phyloP scores from a whole-genome alignment of 2,329 filamentous ascomycete genomes.

The Hypomyces rosellus region DNA sequence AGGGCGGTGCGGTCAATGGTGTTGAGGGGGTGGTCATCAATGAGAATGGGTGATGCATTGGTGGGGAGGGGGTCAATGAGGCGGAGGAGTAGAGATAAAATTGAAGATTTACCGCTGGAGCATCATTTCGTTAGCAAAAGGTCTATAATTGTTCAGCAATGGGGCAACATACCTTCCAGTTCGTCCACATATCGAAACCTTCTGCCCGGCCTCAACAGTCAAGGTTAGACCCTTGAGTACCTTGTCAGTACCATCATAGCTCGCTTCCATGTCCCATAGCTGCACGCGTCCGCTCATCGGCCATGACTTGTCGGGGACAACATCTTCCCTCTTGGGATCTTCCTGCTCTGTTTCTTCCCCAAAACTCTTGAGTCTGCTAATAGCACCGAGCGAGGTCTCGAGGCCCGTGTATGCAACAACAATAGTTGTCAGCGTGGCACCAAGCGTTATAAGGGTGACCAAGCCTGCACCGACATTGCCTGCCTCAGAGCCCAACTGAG shows the following conservation, averaged over 20 bases:
- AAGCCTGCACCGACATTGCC: neutral
- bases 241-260: conserved; percentile 13
- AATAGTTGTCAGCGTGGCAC: neutral
- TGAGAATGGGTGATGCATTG: conserved; percentile 11
- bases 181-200: conserved; percentile 19
- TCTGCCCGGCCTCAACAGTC: neutral
- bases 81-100: conserved; percentile 29
- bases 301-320: conserved; percentile 16
- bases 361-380: conserved; percentile 16
- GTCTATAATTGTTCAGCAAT: too few species aligned
- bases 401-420: conserved; percentile 5
- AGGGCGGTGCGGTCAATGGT: conserved; percentile 34
- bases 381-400: conserved; percentile 11
- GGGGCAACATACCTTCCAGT: conserved; percentile 20
- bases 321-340: neutral
- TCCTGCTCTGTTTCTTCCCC: conserved; percentile 9
- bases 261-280: conserved; percentile 21
- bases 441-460: neutral
- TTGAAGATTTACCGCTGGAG: conserved; percentile 33
- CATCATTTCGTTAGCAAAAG: too few species aligned
- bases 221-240: neutral
- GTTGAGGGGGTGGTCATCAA: conserved; percentile 34
- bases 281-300: conserved; percentile 20
- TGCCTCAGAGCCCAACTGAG: neutral
- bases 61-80: conserved; percentile 30